Percentiles rank a stretch among this genome's conserved stretches.
Conservation (phyloP, 352 stramenopile genomes). For the Pythium rhizo-oryzae region DNA sequence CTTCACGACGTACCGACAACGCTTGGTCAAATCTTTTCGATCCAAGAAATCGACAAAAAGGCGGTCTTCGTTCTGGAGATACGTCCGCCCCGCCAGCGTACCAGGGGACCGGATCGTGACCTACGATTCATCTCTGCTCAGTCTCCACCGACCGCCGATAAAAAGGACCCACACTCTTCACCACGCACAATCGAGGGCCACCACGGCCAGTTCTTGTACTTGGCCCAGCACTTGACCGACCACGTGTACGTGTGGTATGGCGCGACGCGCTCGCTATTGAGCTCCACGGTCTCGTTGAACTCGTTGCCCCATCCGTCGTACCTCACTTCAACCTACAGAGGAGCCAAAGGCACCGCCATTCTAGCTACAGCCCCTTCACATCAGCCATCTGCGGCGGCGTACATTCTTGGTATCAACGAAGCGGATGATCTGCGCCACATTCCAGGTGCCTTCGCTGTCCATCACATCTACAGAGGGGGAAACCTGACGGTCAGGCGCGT, state of each 20-base stretch:
- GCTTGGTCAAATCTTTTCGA: slow-evolving; percentile 23
- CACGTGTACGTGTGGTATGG: slow-evolving; percentile 82
- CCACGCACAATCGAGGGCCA: slow-evolving; percentile 67
- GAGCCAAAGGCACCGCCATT: background rate
- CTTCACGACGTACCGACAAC: slow-evolving; percentile 19
- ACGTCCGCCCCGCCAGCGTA: slow-evolving; percentile 2
- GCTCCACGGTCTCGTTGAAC: slow-evolving; percentile 61
- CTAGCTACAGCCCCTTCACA: background rate
- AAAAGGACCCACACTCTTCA: background rate
- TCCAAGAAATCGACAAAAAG: slow-evolving; percentile 49
- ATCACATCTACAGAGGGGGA: slow-evolving; percentile 63
- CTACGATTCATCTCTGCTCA: slow-evolving; percentile 27
- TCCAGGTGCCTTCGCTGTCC: slow-evolving; percentile 68
- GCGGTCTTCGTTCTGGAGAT: slow-evolving; percentile 23
- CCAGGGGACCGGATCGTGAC: slow-evolving; percentile 50
- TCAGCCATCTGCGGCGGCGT: background rate
- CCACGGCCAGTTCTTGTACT: slow-evolving; percentile 78
- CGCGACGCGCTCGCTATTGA: slow-evolving; percentile 63
- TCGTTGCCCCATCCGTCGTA: slow-evolving; percentile 69
- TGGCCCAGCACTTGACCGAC: slow-evolving; percentile 81
- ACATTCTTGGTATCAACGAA: slow-evolving; percentile 16
- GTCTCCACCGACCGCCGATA: background rate
- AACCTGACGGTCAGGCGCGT: background rate
- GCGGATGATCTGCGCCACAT: slow-evolving; percentile 58
- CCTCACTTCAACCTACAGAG: slow-evolving; percentile 53